Percentiles rank a stretch among this genome's conserved stretches.
These are phyloP conservation scores for Persicaria tinctoria DNA, from an alignment of 148 eudicot species.

Conservation along the genomic window DNA sequence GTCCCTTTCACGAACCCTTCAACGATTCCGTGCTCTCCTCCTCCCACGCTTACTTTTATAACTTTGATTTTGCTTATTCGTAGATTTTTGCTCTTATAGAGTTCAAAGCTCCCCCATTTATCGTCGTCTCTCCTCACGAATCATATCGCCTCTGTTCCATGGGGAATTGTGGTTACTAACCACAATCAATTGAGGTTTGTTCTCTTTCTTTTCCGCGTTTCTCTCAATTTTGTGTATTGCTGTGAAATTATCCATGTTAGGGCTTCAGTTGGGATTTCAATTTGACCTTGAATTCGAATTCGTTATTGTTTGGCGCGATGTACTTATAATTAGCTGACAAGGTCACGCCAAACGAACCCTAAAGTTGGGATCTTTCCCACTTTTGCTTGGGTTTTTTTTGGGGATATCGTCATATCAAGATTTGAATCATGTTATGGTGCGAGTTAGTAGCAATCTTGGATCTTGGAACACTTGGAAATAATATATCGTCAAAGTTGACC, in stretches of 20 bases:
- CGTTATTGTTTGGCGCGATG: not conserved
- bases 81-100: not conserved
- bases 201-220: not conserved
- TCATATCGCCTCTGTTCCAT: not conserved
- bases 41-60: not conserved
- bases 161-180: not conserved
- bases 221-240: not conserved
- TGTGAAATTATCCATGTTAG: not conserved
- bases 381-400: not conserved
- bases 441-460: not conserved
- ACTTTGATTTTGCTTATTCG: not conserved
- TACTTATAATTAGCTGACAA: too few species aligned
- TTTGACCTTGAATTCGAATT: not conserved
- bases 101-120: not conserved
- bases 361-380: too few species aligned
- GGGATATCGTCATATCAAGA: not conserved
- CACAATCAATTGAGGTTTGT: not conserved
- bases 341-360: too few species aligned
- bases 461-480: not conserved
- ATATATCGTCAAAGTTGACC: not conserved
- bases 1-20: not conserved
- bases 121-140: not conserved
- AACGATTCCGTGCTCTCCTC: not conserved
- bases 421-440: not conserved
- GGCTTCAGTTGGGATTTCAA: not conserved